These are phyloP conservation scores for Crucihimalaya himalaica DNA, from an alignment of 345 rosid genomes.

Conservation along the genomic window DNA sequence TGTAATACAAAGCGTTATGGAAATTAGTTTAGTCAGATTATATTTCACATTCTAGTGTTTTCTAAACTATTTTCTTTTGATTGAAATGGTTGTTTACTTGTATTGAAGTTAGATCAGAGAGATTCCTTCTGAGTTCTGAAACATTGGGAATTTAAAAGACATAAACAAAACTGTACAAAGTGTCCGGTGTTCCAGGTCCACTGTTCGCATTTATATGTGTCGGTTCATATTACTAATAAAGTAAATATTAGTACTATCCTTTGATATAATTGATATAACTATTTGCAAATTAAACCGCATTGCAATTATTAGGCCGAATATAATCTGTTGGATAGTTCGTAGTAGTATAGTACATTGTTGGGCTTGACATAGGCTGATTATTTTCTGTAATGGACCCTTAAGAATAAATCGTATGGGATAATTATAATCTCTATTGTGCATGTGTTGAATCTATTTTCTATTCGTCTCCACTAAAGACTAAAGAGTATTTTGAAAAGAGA, in stretches of 20 bases:
- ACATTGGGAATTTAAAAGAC: constrained; percentile 44
- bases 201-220: constrained; percentile 38
- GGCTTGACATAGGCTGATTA: constrained; percentile 18
- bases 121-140: constrained; percentile 41
- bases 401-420: neutral
- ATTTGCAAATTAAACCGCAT: neutral
- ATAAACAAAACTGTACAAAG: constrained; percentile 39
- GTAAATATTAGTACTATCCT: constrained; percentile 3
- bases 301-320: neutral
- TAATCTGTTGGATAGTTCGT: neutral
- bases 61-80: neutral
- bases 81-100: constrained; percentile 1
- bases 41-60: neutral
- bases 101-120: constrained; percentile 36
- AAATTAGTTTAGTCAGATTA: neutral
- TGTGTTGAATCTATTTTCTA: neutral
- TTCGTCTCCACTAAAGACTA: too few species aligned
- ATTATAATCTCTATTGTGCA: neutral
- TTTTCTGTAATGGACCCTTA: neutral
- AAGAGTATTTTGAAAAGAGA: neutral
- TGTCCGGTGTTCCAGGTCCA: constrained; percentile 28
- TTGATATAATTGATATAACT: neutral
- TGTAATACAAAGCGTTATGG: constrained; percentile 2
- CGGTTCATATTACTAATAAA: constrained; percentile 23
- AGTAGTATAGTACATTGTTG: constrained; percentile 6